These are phyloP conservation scores for Mycena venus DNA, from an alignment of 768 basidiomycete genomes.

Conservation along the genomic window DNA sequence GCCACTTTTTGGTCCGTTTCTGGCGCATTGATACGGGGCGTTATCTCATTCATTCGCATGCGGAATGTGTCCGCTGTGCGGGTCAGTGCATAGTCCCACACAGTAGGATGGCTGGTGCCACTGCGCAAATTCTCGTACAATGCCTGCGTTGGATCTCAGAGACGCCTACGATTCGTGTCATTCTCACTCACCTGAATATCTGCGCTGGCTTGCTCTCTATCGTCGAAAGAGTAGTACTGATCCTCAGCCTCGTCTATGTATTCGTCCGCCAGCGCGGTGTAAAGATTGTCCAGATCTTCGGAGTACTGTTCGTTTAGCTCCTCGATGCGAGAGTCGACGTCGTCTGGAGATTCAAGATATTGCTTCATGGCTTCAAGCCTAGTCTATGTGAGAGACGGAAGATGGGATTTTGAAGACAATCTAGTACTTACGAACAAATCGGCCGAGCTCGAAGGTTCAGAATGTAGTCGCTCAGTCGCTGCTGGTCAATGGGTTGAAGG, in stretches of 20 bases:
- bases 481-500: conserved; percentile 21
- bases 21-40: conserved; percentile 15
- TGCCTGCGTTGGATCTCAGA: conserved; percentile 30
- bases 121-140: conserved; percentile 39
- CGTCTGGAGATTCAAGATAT: conserved; percentile 45
- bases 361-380: conserved; percentile 54
- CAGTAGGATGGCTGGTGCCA: conserved; percentile 17
- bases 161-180: not conserved
- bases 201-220: conserved; percentile 35
- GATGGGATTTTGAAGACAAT: not conserved
- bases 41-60: conserved; percentile 43
- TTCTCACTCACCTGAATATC: conserved; percentile 37
- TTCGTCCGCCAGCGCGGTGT: conserved; percentile 50
- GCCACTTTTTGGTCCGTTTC: not conserved
- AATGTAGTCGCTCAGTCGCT: conserved; percentile 53
- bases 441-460: conserved; percentile 53
- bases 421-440: conserved; percentile 54
- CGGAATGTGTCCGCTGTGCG: conserved; percentile 41
- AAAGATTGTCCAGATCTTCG: conserved; percentile 53
- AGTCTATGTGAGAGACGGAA: not conserved
- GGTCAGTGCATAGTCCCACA: conserved; percentile 49
- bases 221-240: conserved; percentile 48
- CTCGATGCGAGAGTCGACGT: conserved; percentile 42
- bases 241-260: conserved; percentile 51
- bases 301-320: conserved; percentile 45